Evolutionary conservation across 2,329 filamentous ascomycete genomes (phyloP), one percentile per base, ranked within the genome.

Genomic region (Chlorencoelia australis): DNA sequence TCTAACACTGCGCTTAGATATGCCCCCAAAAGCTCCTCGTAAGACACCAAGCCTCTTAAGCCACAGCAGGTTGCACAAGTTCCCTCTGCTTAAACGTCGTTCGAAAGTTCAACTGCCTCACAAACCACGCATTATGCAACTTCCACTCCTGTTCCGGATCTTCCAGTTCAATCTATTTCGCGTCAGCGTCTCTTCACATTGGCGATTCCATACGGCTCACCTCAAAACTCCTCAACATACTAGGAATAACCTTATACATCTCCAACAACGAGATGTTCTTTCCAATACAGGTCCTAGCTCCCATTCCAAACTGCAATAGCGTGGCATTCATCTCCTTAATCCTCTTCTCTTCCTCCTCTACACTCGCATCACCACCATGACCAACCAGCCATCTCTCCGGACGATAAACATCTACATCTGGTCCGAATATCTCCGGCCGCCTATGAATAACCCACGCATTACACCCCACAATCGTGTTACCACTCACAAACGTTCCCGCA

Each of bases 261-360:
- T 78, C 73, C 48, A 77, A 46, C 49, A 77, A 46, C 42, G 69
- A 73, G 31, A 78, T 77, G 42, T 78, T 78, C 66, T 75, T 77
- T 29, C 81, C 81, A 60, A 67, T 81, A 48, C 80, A 85, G 2
- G 80, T 83, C 49, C 79, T 61, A 8, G 73, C 70, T 0, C 80
- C 80, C 58, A 79, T 79, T 2, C 80, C 80, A 55, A 85, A 85
- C 47, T 83, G 78, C 54, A 82, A 66, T 75, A 82, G 77, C n/a
- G 66, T 67, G 1, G 71, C 73, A 48, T 75, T 75, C 79, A 82
- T 82, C 53, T 74, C 69, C 57, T 68, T 71, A 30, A 82, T 61
- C 44, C 72, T 65, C 40, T 66, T 65, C 17, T 75, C 68, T 30
- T 68, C 66, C 1, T 48, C 57, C 11, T 56, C 59, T 4, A 48